Percentiles rank a stretch among this genome's conserved stretches.
Evolutionary conservation across 495 filamentous ascomycete species (phyloP).

Genomic region (Talaromyces stipitatus): DNA sequence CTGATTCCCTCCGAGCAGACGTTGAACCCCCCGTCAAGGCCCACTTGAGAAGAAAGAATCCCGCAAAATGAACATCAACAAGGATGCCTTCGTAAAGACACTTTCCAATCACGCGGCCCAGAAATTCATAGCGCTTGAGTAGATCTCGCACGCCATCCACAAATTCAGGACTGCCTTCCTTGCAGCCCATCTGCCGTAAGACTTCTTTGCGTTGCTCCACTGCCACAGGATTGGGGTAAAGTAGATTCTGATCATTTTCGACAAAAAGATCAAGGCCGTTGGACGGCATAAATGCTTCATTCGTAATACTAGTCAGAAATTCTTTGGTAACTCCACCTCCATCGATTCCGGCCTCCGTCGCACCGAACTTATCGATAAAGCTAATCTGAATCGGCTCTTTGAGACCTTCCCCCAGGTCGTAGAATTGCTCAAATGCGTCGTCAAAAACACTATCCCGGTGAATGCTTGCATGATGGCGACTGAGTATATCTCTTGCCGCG

Average conservation of each 20-base stretch:
- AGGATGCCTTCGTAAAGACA: constrained; percentile 97
- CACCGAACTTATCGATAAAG: constrained; percentile 87
- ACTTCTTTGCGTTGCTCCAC: constrained; percentile 64
- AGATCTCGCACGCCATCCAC: constrained; percentile 51
- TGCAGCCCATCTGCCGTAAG: constrained; percentile 44
- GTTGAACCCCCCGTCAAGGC: constrained; percentile 60
- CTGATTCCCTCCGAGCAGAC: constrained; percentile 54
- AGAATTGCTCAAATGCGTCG: constrained; percentile 82
- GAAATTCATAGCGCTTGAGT: constrained; percentile 77
- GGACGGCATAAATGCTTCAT: constrained; percentile 67
- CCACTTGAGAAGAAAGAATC: constrained; percentile 97
- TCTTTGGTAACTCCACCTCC: constrained; percentile 97
- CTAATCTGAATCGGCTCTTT: constrained; percentile 98
- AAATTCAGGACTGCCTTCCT: constrained; percentile 48
- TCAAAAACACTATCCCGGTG: constrained; percentile 72
- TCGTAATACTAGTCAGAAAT: constrained; percentile 85
- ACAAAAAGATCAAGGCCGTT: constrained; percentile 56
- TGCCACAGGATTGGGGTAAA: constrained; percentile 81
- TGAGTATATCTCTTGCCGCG: constrained; percentile 43
- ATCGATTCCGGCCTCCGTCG: constrained; percentile 88
- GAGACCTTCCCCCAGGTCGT: constrained; percentile 67
- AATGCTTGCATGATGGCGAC: constrained; percentile 74
- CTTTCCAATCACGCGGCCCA: constrained; percentile 89
- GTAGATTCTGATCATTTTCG: constrained; percentile 79
- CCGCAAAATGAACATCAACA: constrained; percentile 87